Evolutionary conservation across 2,329 filamentous ascomycete species (phyloP).

Genomic region (Pyricularia sp.): DNA sequence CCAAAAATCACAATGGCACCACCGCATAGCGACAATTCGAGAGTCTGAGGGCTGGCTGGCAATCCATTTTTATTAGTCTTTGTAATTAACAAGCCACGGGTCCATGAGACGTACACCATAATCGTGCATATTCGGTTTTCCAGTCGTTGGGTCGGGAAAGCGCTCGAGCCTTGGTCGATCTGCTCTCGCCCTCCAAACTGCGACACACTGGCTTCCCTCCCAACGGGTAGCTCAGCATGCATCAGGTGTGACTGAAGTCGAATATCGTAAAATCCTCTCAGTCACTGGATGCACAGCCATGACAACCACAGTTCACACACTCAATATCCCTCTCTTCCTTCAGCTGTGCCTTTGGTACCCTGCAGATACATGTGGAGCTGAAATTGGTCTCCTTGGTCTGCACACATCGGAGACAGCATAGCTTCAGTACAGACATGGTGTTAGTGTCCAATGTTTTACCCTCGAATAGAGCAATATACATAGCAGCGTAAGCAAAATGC

Average conservation of each 20-base stretch:
- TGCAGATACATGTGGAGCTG: constrained; percentile 93
- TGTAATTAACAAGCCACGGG: neutral
- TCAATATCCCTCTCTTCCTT: constrained; percentile 87
- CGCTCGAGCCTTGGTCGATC: neutral
- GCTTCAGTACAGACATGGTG: constrained; percentile 31
- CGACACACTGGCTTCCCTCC: neutral
- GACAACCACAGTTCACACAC: constrained; percentile 91
- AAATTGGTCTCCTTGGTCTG: constrained; percentile 99
- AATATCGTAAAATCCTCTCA: constrained; percentile 29
- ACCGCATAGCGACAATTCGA: neutral
- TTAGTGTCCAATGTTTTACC: neutral
- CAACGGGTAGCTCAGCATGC: neutral
- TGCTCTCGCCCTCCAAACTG: neutral
- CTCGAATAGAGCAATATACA: neutral
- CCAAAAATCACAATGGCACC: neutral
- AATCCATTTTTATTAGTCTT: constrained; percentile 1
- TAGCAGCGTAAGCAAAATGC: neutral
- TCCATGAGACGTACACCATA: constrained; percentile 5
- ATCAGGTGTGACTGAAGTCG: neutral
- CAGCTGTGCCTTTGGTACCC: constrained; percentile 79
- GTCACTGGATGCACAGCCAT: constrained; percentile 81
- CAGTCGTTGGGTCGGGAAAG: neutral
- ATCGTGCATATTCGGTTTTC: neutral
- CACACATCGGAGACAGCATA: constrained; percentile 92
- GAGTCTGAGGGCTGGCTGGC: neutral